Conservation (phyloP, 345 rosid genomes). For the Heritiera littoralis region DNA sequence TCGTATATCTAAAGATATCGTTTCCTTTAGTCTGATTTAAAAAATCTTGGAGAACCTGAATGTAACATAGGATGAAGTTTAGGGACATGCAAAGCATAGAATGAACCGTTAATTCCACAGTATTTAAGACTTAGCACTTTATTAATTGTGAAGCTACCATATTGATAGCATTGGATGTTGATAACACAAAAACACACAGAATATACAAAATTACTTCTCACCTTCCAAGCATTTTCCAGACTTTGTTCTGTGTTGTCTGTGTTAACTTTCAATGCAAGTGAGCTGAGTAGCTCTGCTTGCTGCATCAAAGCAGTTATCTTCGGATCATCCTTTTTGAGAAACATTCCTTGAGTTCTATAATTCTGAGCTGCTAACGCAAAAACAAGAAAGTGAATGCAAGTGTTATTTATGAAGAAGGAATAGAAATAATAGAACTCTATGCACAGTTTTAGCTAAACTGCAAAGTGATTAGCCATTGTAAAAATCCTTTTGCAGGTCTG, state of each 20-base stretch:
- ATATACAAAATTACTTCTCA: conserved; percentile 25
- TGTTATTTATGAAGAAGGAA: neutral
- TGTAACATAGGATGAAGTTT: conserved; percentile 13
- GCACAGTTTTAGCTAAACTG: neutral
- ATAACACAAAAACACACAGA: conserved; percentile 10
- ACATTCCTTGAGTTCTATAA: conserved; percentile 47
- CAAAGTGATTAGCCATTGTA: neutral
- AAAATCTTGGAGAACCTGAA: conserved; percentile 78
- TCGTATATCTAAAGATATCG: conserved; percentile 43
- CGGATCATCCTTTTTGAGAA: conserved; percentile 77
- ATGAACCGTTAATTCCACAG: neutral
- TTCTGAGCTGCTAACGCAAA: conserved; percentile 45
- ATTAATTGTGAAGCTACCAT: neutral
- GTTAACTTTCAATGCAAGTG: conserved; percentile 71
- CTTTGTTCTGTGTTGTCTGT: conserved; percentile 77
- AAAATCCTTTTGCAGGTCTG: conserved; percentile 20
- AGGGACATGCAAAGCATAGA: conserved; percentile 14
- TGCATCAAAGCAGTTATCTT: conserved; percentile 74
- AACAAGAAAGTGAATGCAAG: conserved; percentile 12
- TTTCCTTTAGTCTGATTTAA: conserved; percentile 64
- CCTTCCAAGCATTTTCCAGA: conserved; percentile 97
- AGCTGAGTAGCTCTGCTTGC: conserved; percentile 85
- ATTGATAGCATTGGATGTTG: neutral
- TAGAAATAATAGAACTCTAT: neutral
- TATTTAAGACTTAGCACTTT: neutral